Base-by-base conservation (phyloP, 192 early-diverging fungal genomes). In the Diversispora eburnea region DNA sequence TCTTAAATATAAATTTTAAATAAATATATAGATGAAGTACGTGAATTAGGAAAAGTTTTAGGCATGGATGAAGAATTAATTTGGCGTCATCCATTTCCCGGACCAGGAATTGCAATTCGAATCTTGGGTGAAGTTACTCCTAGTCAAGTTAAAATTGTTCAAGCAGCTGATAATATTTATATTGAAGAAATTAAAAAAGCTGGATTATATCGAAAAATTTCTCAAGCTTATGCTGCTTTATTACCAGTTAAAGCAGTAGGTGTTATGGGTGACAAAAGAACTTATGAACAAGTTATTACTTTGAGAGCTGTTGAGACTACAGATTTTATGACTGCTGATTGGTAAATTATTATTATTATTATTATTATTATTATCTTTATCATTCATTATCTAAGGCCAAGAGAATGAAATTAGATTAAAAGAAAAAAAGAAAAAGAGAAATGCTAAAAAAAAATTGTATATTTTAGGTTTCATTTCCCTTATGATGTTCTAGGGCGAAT, bases 11-110 rank as follows among this genome's bases (percentile, higher is more conserved):
- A 45, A 25, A 3, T 8, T n/a, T 5, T 45, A 15, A 42, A 15
- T 41, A 17, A n/a, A n/a, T n/a, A n/a, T n/a, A n/a, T 45, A 73
- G 92, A 99, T 82, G 97, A 99, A 85, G 97, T 99, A 65, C 93
- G 97, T 72, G 91, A 89, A n/a, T 87, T 99, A n/a, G 97, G 95
- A 74, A 81, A 86, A 62, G 80, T 98, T 54, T 87, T 99, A 66
- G 89, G 88, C 20, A 88, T 99, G 75, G 93, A 93, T 82, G 92
- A 95, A 68, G 96, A 99, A 63, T 84, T 99, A 62, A 85, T 99
- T 78, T 99, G 95, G 95, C 92, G 97, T 70, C 97, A 99, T 79
- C 97, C 97, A 39, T 99, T 99, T 92, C 97, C 97, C 58, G 97
- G 97, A 41, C 97, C 97, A 46, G 97, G 97, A 75, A 96, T 99